Evolutionary conservation across 345 rosid species (phyloP), one percentile per base, ranked within the genome.

Genomic region (Aquilaria yunnanensis): DNA sequence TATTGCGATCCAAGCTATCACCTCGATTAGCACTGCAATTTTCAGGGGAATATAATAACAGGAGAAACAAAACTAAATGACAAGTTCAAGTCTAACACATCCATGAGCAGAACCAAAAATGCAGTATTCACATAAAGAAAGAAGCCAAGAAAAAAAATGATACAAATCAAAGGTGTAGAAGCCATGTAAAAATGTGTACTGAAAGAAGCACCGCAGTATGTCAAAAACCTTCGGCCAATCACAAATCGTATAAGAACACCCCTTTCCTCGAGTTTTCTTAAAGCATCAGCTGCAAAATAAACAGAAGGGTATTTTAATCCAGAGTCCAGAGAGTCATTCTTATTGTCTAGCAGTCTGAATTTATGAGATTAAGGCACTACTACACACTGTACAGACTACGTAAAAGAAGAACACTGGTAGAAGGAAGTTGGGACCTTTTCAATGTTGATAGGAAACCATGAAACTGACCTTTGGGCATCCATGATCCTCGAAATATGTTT

Each of bases 211-310:
- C 30, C 59, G 46, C 56, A 72, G 78, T 48, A 7, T 29, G 75
- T 49, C 50, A 46, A 60, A 70, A 75, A 94, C 99, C 99, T 94
- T 65, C 91, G 92, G 62, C 99, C 97, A 83, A 94, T 78, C 65
- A 94, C 92, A 77, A 90, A 94, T 54, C 97, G 90, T 67, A 94
- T 76, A 64, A 90, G 71, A 52, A 94, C 71, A 72, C 97, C 99
- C 78, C 95, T 88, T 70, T 88, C 91, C 77, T 94, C 93, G 30
- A 90, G 99, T 67, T 86, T 85, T 65, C 52, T 83, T 43, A 94
- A 78, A 11, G 92, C 89, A 71, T 88, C 91, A 76, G 80, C 97
- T 94, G 52, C 45, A 63, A 63, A 59, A 67, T 13, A 60, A 63
- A 57, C 32, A 66, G 54, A 4, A 56, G n/a, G 5, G 43, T 37